Base-by-base conservation (phyloP, 176 grass and related monocot species). In the Lolium rigidum region DNA sequence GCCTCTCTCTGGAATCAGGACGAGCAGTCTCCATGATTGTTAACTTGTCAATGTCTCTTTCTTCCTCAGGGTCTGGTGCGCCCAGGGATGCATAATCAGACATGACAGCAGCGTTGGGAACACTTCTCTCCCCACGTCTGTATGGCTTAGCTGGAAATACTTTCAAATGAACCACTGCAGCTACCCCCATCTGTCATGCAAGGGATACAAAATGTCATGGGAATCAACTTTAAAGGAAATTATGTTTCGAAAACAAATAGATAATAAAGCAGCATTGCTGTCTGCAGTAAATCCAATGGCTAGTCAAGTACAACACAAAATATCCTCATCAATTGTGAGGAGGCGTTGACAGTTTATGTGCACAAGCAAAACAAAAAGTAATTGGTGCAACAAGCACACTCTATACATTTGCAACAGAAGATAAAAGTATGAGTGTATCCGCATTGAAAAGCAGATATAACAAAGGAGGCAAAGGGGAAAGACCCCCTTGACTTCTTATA, bases 61-160 rank as follows among this genome's bases (percentile, higher is more conserved):
- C 87, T 85, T 99, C 97, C 91, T 99, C 97, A 85, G 97, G 97
- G 80, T 99, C 97, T 85, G 94, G 84, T 73, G 92, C 83, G 28
- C 90, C 97, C 58, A 99, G 66, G 52, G 97, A 91, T 24, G 94
- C 97, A 88, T 99, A 99, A 93, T 99, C 92, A 85, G 90, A 92
- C 94, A 99, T 94, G 68, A 99, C 94, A 89, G 94, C 88, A 60
- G 89, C 82, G 91, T 93, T 96, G 51, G 39, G 81, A 70, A 94
- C 81, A 84, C 87, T 91, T 91, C 92, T 93, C 87, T 96, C 92
- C 38, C 97, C 97, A 77, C 51, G 79, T 51, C 79, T 83, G 81
- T 96, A 99, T 15, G 94, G 97, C 71, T 89, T 94, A 81, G 94
- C 93, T 25, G 94, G 97, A 90, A 99, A 99, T 83, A 85, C 94